Evolutionary conservation across 805 yeast species (phyloP), one percentile per base, ranked within the genome.

Genomic region (Yarrowia sp.): DNA sequence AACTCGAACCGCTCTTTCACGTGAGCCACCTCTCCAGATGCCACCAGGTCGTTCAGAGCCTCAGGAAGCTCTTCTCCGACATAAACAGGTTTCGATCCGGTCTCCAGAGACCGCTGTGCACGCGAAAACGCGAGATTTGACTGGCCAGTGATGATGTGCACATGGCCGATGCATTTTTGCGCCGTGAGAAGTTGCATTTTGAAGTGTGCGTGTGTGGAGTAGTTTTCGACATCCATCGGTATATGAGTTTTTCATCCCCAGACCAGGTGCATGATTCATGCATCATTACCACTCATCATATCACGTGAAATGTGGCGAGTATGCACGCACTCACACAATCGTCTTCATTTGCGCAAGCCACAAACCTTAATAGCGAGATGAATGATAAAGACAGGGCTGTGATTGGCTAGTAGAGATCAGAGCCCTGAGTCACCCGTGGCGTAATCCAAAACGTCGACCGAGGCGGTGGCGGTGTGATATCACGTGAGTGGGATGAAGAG

Each of bases 81-180:
- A 41, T 87, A 72, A 3, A 86, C 75, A 0, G 89, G 86, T 2
- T 65, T 70, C 1, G 89, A 90, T 8, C 90, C 88, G 22, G 83
- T 72, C 44, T 80, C 81, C 11, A 84, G 68, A 31, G 84, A 79
- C 8, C 80, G 72, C 32, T 76, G 78, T 14, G 84, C 78, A 68
- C 92, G 79, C 28, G 79, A 74, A 13, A 77, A 72, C 0, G 85
- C 77, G n/a, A 81, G 74, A 17, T 77, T 77, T 7, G 82, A 77
- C 4, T 77, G 51, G 7, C 90, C 91, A 10, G 87, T 74, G 7
- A 89, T 79, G 41, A 88, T 74, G 17, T 57, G 63, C 18, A 17
- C 17, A 4, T 57, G 63, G 4, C 41, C 48, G 15, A 11, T 8
- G 32, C 18, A 39, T 32, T 57, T 42, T 43, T 42, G 50, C 4